Evolutionary conservation across 2,329 filamentous ascomycete species (phyloP).

Genomic region (Colletotrichum eleusines): DNA sequence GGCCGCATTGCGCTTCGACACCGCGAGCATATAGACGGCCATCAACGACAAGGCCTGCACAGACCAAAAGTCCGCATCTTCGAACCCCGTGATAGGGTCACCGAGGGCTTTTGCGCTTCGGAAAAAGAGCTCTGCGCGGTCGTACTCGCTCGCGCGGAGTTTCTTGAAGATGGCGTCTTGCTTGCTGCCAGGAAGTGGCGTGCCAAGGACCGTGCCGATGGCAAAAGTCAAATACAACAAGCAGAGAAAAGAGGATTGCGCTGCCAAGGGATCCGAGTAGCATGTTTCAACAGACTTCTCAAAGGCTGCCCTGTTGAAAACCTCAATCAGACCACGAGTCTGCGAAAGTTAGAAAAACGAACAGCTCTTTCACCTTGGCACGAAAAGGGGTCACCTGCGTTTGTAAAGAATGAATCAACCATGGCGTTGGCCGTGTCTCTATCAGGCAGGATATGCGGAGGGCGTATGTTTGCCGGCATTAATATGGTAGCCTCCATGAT

Average conservation of each 20-base stretch:
- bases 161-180: conserved; percentile 65
- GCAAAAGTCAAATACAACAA: conserved; percentile 72
- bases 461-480: conserved; percentile 58
- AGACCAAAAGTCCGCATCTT: conserved; percentile 74
- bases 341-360: conserved; percentile 46
- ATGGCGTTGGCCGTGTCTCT: conserved; percentile 65
- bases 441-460: conserved; percentile 67
- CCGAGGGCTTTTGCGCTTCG: conserved; percentile 67
- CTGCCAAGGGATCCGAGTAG: conserved; percentile 65
- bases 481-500: conserved; percentile 67
- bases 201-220: conserved; percentile 70
- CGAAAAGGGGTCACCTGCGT: conserved; percentile 55
- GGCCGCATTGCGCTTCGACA: conserved; percentile 72
- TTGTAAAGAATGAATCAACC: conserved; percentile 70
- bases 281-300: conserved; percentile 62
- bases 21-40: conserved; percentile 72
- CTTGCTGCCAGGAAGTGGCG: conserved; percentile 60
- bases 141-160: conserved; percentile 60
- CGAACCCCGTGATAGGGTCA: conserved; percentile 61
- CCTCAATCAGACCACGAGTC: conserved; percentile 71
- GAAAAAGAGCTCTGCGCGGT: conserved; percentile 73
- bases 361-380: not conserved
- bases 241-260: conserved; percentile 66
- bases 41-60: conserved; percentile 74
- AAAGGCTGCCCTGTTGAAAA: conserved; percentile 67